Conservation (phyloP, 1,284 basidiomycete genomes). For the Leccinum insolens region DNA sequence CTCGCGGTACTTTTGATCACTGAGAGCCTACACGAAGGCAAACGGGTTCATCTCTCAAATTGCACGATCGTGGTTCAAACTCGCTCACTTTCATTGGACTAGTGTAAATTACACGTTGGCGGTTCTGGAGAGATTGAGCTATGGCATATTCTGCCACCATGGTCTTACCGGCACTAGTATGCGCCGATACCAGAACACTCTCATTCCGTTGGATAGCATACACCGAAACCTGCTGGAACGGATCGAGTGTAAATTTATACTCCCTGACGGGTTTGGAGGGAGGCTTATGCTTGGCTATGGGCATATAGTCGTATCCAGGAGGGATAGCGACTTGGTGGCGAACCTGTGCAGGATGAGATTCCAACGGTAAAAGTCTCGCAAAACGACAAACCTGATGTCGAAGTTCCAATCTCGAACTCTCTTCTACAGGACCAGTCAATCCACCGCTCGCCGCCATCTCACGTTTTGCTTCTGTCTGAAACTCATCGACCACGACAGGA, state of each 20-base stretch:
- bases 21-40: constrained; percentile 71
- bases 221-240: constrained; percentile 96
- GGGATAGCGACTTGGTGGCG: constrained; percentile 96
- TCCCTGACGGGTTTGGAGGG: constrained; percentile 88
- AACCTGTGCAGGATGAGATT: constrained; percentile 51
- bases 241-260: constrained; percentile 97
- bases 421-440: constrained; percentile 69
- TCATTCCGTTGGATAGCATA: constrained; percentile 97
- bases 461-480: constrained; percentile 86
- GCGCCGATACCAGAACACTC: constrained; percentile 97
- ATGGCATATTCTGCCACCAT: constrained; percentile 99
- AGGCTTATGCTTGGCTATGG: constrained; percentile 92
- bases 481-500: constrained; percentile 85
- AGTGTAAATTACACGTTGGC: constrained; percentile 98
- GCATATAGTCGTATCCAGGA: constrained; percentile 88
- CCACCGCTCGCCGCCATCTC: constrained; percentile 87
- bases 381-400: constrained; percentile 68
- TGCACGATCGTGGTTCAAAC: constrained; percentile 19
- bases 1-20: constrained; percentile 99
- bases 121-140: constrained; percentile 90
- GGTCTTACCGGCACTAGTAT: constrained; percentile 98
- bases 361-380: neutral
- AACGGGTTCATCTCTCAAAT: constrained; percentile 14
- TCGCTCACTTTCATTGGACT: constrained; percentile 95
- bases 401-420: constrained; percentile 71